These are phyloP conservation scores for Lactarius vividus DNA, from an alignment of 768 basidiomycete species.

Conservation along the genomic window DNA sequence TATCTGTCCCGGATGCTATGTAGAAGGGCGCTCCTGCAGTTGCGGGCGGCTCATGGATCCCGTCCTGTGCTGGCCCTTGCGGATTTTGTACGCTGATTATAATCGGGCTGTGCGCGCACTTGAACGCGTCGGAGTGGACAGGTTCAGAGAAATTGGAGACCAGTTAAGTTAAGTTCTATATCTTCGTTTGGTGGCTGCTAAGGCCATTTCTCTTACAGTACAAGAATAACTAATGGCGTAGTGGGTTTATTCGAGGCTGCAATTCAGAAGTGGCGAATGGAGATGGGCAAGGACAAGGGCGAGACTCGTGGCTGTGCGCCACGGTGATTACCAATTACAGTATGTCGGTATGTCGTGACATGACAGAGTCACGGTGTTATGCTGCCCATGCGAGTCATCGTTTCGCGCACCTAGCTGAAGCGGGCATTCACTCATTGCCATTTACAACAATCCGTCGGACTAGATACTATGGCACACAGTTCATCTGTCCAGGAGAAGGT, in stretches of 20 bases:
- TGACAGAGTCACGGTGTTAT: slow-evolving; percentile 4
- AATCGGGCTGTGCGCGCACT: slow-evolving; percentile 39
- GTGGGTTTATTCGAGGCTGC: slow-evolving; percentile 28
- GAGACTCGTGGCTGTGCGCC: background rate
- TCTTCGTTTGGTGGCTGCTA: background rate
- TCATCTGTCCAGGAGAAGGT: slow-evolving; percentile 31
- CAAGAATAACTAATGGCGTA: background rate
- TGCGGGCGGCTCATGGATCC: slow-evolving; percentile 58
- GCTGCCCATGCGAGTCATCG: slow-evolving; percentile 34
- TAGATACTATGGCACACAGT: slow-evolving; percentile 36
- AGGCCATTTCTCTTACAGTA: background rate
- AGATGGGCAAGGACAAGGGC: background rate
- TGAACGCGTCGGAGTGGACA: slow-evolving; percentile 6
- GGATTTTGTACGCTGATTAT: slow-evolving; percentile 44
- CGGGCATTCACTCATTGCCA: slow-evolving; percentile 37
- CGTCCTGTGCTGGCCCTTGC: slow-evolving; percentile 53
- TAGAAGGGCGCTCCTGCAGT: slow-evolving; percentile 70
- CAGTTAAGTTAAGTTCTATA: slow-evolving; percentile 17
- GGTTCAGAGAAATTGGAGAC: slow-evolving; percentile 2
- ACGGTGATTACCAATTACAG: background rate
- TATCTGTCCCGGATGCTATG: slow-evolving; percentile 70
- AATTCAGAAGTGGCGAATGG: slow-evolving; percentile 19
- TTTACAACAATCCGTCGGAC: slow-evolving; percentile 19
- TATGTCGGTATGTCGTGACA: too few relatives aligned
- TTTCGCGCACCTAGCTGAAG: slow-evolving; percentile 38